Evolutionary conservation across 805 yeast genomes (phyloP).

Genomic region (Starmerella apis): DNA sequence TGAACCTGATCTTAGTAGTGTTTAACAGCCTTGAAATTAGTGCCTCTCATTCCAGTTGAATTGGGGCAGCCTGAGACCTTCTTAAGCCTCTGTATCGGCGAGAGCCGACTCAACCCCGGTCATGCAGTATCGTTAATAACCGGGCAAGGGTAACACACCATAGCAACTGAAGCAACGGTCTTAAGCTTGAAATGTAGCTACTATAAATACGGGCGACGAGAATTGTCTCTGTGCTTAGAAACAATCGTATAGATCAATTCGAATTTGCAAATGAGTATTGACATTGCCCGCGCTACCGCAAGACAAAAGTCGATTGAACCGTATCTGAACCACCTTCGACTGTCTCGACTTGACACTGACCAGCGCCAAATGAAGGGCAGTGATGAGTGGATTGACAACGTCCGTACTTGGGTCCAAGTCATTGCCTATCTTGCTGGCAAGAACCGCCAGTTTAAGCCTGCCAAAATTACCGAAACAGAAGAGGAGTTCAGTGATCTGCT

Average conservation of each 20-base stretch:
- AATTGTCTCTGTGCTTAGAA: no score
- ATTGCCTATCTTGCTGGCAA: conserved; percentile 1
- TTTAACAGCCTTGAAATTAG: background rate
- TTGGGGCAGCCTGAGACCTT: no score
- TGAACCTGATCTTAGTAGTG: no score
- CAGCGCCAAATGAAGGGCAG: background rate
- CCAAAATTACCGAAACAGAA: background rate
- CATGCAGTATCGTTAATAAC: background rate
- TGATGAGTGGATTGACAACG: conserved; percentile 7
- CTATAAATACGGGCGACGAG: background rate
- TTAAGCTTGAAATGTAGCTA: no score
- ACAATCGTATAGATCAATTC: no score
- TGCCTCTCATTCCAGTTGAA: background rate
- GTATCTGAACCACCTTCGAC: background rate
- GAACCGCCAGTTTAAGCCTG: background rate
- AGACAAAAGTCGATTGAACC: background rate
- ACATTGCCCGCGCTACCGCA: background rate
- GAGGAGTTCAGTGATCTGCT: background rate
- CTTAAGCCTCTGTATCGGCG: background rate
- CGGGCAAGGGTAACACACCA: background rate
- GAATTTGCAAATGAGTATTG: background rate
- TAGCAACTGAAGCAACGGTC: background rate
- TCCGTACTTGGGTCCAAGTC: background rate
- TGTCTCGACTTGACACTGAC: conserved; percentile 1
- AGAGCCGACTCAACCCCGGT: background rate